A percentile compares a stretch with the other conserved stretches of the same genome.
Conservation (phyloP, 306 rosid species). For the Prunus padus region DNA sequence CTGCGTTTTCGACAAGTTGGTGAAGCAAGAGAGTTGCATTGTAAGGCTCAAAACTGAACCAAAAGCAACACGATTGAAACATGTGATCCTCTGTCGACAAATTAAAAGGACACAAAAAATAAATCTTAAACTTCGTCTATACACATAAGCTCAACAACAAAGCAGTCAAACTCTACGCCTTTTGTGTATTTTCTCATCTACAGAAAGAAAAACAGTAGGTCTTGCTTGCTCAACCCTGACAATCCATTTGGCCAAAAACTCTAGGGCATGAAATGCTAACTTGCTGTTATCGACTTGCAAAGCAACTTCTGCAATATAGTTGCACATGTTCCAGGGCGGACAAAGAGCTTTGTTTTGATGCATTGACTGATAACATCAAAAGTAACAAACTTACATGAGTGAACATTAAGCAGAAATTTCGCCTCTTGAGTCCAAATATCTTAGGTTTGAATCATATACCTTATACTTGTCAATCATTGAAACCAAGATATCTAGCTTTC, state of each 20-base stretch:
- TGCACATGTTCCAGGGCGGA: constrained; percentile 77
- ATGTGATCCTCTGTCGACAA: too few relatives aligned
- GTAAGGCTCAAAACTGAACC: too few relatives aligned
- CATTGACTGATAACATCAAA: constrained; percentile 57
- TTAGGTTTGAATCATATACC: constrained; percentile 39
- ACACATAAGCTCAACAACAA: too few relatives aligned
- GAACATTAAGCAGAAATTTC: constrained; percentile 21
- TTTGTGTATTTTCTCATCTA: too few relatives aligned
- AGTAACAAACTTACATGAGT: constrained; percentile 24
- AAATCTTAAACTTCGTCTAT: too few relatives aligned
- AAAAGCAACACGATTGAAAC: too few relatives aligned
- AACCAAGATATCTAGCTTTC: constrained; percentile 75
- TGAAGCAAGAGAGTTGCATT: too few relatives aligned
- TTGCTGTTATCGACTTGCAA: constrained; percentile 69
- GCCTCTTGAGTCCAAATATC: constrained; percentile 6
- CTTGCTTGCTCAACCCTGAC: constrained; percentile 73
- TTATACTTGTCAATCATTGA: constrained; percentile 77
- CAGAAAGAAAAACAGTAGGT: constrained; percentile 56
- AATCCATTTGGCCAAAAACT: constrained; percentile 87
- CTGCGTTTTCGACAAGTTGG: too few relatives aligned
- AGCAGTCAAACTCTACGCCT: too few relatives aligned
- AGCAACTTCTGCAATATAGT: constrained; percentile 60
- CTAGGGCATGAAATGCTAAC: constrained; percentile 68
- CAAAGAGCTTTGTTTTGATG: constrained; percentile 92
- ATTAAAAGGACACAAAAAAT: too few relatives aligned